Evolutionary conservation across 2,329 filamentous ascomycete genomes (phyloP).

Genomic region (Paracorniculantispora psalliotae): DNA sequence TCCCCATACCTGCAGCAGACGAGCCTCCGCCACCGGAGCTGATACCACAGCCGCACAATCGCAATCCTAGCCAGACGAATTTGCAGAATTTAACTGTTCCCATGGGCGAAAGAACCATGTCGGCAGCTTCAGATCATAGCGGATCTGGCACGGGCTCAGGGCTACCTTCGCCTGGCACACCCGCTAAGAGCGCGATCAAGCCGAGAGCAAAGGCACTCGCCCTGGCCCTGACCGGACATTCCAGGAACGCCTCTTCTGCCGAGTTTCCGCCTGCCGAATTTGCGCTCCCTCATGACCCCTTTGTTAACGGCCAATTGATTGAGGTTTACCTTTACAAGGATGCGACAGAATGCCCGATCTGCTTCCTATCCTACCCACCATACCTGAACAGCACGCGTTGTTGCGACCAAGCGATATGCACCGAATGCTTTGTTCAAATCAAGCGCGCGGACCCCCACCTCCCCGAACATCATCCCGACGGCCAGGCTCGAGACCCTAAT

Average conservation of each 20-base stretch:
- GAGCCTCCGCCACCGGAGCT: conserved; percentile 69
- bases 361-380: conserved; percentile 91
- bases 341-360: conserved; percentile 87
- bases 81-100: conserved; percentile 73
- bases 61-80: conserved; percentile 30
- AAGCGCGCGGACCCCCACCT: conserved; percentile 89
- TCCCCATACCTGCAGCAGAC: conserved; percentile 79
- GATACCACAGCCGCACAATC: conserved; percentile 37
- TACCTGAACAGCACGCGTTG: conserved; percentile 92
- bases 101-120: conserved; percentile 70
- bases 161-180: conserved; percentile 45
- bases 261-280: conserved; percentile 75
- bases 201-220: conserved; percentile 85
- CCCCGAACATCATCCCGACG: conserved; percentile 67
- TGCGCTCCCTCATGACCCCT: conserved; percentile 74
- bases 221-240: conserved; percentile 68
- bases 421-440: conserved; percentile 98
- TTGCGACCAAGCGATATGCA: conserved; percentile 94
- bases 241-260: conserved; percentile 64
- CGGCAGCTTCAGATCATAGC: conserved; percentile 67
- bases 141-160: conserved; percentile 56
- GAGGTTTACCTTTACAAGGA: conserved; percentile 94
- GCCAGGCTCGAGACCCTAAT: conserved; percentile 31
- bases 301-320: conserved; percentile 88
- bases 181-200: conserved; percentile 59